Conservation (phyloP, 257 asterid genomes). For the Gardenia jasminoides region DNA sequence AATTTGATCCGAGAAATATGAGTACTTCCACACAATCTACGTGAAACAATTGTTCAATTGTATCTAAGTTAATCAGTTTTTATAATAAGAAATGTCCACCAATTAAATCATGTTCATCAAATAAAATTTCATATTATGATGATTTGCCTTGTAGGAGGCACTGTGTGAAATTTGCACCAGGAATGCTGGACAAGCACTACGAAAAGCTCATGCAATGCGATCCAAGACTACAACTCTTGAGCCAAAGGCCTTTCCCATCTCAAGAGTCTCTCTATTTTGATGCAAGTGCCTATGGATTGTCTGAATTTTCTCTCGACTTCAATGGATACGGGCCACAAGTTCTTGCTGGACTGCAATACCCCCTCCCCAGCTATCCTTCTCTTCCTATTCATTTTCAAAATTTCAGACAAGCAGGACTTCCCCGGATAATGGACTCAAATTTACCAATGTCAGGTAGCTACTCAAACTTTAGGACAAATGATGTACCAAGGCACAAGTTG, state of each 20-base stretch:
- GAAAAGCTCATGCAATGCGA: constrained; percentile 51
- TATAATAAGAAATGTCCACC: too few relatives aligned
- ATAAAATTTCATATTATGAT: background rate
- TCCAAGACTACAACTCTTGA: constrained; percentile 27
- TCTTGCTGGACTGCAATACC: constrained; percentile 4
- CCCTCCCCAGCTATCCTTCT: background rate
- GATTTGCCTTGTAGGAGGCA: constrained; percentile 46
- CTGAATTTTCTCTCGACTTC: constrained; percentile 25
- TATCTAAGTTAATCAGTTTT: too few relatives aligned
- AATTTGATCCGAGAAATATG: too few relatives aligned
- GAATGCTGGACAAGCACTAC: constrained; percentile 50
- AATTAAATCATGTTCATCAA: too few relatives aligned
- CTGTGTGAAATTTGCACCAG: constrained; percentile 41
- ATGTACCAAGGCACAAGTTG: background rate
- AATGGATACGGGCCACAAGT: constrained; percentile 18
- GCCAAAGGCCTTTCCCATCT: constrained; percentile 49
- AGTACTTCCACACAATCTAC: too few relatives aligned
- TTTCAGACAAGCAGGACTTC: background rate
- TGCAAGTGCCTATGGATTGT: constrained; percentile 9
- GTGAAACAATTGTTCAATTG: too few relatives aligned
- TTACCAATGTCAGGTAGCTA: constrained; percentile 35
- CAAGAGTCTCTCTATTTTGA: constrained; percentile 40
- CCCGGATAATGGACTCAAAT: constrained; percentile 6
- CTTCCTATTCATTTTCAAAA: background rate
- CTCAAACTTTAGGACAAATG: background rate